Conservation (phyloP, 441 rosid genomes). For the Pelargonium myrrhifolium region DNA sequence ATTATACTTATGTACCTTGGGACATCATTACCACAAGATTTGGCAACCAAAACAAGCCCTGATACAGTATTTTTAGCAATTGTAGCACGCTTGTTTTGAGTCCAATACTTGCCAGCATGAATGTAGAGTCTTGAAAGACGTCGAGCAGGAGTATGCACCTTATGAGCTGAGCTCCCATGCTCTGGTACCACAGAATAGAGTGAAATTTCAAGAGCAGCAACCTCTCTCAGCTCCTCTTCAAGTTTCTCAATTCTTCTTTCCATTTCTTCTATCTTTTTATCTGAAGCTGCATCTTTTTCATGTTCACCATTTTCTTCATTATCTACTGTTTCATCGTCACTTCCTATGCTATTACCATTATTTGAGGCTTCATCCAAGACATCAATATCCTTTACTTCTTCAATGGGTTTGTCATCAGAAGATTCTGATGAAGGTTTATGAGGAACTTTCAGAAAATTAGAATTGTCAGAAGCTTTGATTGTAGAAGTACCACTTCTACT, state of each 20-base stretch:
- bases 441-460: conserved; percentile 26
- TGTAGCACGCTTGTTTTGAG: conserved; percentile 52
- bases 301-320: conserved; percentile 47
- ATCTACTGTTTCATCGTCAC: conserved; percentile 39
- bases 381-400: conserved; percentile 31
- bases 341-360: conserved; percentile 24
- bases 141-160: conserved; percentile 94
- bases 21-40: conserved; percentile 95
- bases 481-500: conserved; percentile 32
- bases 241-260: conserved; percentile 65
- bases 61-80: conserved; percentile 81
- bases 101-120: conserved; percentile 55
- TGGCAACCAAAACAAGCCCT: conserved; percentile 70
- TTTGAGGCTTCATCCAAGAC: conserved; percentile 25
- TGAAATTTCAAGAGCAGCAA: conserved; percentile 86
- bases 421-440: conserved; percentile 32
- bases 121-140: conserved; percentile 88
- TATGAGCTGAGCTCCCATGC: conserved; percentile 83
- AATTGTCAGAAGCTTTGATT: conserved; percentile 29
- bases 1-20: conserved; percentile 51
- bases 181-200: conserved; percentile 85
- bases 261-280: conserved; percentile 57
- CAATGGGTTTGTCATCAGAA: conserved; percentile 39
- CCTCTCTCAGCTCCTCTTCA: conserved; percentile 86
- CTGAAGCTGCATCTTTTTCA: conserved; percentile 33